These are phyloP conservation scores for Xylaria palmicola DNA, from an alignment of 495 filamentous ascomycete genomes.

Conservation along the genomic window DNA sequence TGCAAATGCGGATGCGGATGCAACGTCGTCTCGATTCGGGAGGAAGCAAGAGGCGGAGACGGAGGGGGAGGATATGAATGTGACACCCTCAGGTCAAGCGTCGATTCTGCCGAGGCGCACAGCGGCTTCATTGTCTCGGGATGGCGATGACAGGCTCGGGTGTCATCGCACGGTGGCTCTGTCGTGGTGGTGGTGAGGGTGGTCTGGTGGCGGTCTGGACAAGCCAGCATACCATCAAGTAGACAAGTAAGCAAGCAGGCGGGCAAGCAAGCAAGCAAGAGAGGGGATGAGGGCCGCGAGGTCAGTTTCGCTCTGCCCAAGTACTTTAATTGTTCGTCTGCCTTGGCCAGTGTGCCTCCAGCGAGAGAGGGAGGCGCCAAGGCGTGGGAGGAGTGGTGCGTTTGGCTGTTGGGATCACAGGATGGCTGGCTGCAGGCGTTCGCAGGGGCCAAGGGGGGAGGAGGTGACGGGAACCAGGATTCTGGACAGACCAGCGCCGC, in stretches of 20 bases:
- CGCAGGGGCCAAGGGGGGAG: conserved; percentile 10
- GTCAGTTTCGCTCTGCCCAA: no score
- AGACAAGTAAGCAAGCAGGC: no score
- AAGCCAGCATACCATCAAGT: background rate
- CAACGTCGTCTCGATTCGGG: conserved; percentile 33
- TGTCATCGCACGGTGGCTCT: conserved; percentile 11
- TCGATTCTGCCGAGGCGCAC: conserved; percentile 33
- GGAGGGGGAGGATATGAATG: conserved; percentile 15
- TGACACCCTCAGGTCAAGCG: conserved; percentile 34
- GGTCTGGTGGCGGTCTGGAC: no score
- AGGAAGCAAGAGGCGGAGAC: conserved; percentile 1
- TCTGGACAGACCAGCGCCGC: background rate
- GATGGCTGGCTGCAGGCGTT: conserved; percentile 18
- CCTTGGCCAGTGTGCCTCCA: no score
- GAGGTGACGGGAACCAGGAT: conserved; percentile 5
- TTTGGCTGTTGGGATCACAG: conserved; percentile 8
- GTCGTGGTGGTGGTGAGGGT: conserved; percentile 1
- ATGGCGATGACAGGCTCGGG: conserved; percentile 26
- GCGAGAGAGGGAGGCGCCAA: background rate
- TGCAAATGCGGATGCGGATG: conserved; percentile 32
- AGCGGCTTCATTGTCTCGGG: conserved; percentile 50
- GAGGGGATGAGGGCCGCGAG: no score
- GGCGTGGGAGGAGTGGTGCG: background rate
- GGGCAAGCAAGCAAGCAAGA: no score
- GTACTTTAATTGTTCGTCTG: no score